Percentiles rank a stretch among this genome's conserved stretches.
Evolutionary conservation across 352 stramenopile species (phyloP).

Genomic region (Lagenidium giganteum): DNA sequence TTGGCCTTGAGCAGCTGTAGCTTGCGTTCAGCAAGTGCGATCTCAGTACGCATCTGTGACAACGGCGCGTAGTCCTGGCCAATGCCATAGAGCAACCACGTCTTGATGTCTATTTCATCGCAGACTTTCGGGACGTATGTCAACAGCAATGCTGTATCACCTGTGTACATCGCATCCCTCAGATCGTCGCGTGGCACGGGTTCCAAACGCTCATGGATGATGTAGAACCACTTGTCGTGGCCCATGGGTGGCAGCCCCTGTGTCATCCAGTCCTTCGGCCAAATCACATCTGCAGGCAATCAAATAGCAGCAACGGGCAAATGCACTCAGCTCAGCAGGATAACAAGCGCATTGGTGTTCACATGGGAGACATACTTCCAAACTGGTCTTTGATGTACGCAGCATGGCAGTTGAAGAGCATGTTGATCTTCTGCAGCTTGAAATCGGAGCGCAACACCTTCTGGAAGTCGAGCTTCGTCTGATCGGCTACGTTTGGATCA

Average conservation of each 20-base stretch:
- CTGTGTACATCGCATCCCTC: slow-evolving; percentile 48
- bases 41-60: slow-evolving; percentile 22
- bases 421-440: slow-evolving; percentile 51
- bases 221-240: slow-evolving; percentile 65
- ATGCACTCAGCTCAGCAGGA: not conserved
- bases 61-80: slow-evolving; percentile 53
- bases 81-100: slow-evolving; percentile 60
- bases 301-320: not conserved
- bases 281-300: slow-evolving; percentile 45
- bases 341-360: too few relatives aligned
- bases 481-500: slow-evolving; percentile 31
- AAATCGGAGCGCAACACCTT: slow-evolving; percentile 51
- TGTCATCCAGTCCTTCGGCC: slow-evolving; percentile 66
- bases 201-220: slow-evolving; percentile 61
- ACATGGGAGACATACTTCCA: slow-evolving; percentile 48
- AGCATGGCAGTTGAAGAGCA: slow-evolving; percentile 60
- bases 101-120: slow-evolving; percentile 39
- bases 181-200: slow-evolving; percentile 54
- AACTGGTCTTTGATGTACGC: slow-evolving; percentile 60
- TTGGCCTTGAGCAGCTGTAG: slow-evolving; percentile 48
- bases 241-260: slow-evolving; percentile 42
- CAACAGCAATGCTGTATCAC: slow-evolving; percentile 42
- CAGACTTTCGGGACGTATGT: slow-evolving; percentile 48
- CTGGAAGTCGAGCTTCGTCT: slow-evolving; percentile 46
- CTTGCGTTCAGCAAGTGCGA: slow-evolving; percentile 33